These are phyloP conservation scores for Sodiomyces alkalinus DNA, from an alignment of 2,329 filamentous ascomycete genomes.

Conservation along the genomic window DNA sequence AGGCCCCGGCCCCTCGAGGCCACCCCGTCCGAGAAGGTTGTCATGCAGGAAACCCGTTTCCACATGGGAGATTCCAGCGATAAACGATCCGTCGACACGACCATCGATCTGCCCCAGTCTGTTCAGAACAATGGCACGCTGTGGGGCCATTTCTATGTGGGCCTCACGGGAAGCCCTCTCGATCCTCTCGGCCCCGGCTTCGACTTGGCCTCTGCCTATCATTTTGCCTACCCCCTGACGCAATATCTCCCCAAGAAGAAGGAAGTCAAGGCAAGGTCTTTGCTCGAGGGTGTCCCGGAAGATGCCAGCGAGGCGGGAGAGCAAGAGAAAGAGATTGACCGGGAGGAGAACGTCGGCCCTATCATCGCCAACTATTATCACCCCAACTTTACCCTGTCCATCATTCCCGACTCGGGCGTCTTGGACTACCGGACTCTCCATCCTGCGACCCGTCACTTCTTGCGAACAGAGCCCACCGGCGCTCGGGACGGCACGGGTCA, in stretches of 20 bases:
- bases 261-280: conserved; percentile 69
- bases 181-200: conserved; percentile 63
- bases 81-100: conserved; percentile 59
- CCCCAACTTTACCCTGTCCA: conserved; percentile 79
- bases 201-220: conserved; percentile 60
- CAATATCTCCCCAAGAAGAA: conserved; percentile 90
- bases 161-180: conserved; percentile 56
- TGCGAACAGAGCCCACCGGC: conserved; percentile 65
- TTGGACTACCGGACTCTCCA: conserved; percentile 52
- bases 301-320: conserved; percentile 30
- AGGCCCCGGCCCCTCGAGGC: conserved; percentile 52
- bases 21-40: conserved; percentile 50
- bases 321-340: conserved; percentile 32
- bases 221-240: conserved; percentile 74
- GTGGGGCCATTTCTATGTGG: conserved; percentile 88
- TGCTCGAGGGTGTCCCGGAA: conserved; percentile 43
- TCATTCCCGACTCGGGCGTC: conserved; percentile 67
- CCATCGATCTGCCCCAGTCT: conserved; percentile 58
- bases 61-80: conserved; percentile 67
- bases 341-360: conserved; percentile 45
- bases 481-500: conserved; percentile 72
- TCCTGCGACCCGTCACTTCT: conserved; percentile 60
- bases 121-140: conserved; percentile 89
- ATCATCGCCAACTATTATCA: conserved; percentile 80
- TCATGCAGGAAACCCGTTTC: conserved; percentile 71